Evolutionary conservation across 78 protist genomes (phyloP), one percentile per base, ranked within the genome.

Genomic region (Parvularia atlantis): DNA sequence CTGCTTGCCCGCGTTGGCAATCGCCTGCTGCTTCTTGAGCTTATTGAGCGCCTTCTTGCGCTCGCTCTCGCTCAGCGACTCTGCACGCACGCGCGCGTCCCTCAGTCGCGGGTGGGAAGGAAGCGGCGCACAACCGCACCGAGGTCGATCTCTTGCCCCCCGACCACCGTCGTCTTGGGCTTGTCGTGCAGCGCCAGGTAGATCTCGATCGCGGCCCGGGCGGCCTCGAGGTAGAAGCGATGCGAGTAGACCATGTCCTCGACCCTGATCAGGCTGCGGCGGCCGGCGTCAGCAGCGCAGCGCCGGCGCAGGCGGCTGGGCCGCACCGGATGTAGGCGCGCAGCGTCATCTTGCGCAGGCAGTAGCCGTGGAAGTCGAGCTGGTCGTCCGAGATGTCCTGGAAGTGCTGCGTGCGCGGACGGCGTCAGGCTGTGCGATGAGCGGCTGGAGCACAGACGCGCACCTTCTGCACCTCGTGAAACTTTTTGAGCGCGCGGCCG

Each of bases 321-420:
- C 2, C 57, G 31, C 50, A 85, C 39, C 40, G 2, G 40, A 90
- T 59, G 72, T 90, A 93, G 6, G 95, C 59, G 39, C 98, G 80
- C 26, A 91, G 68, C 7, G 93, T 89, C 78, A 85, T 72, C 80
- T 88, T 87, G 76, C 89, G 84, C 52, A 85, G 44, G 77, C 89
- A 83, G 66, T 93, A 92, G 41, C 75, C 48, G 78, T 91, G 96
- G 89, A 94, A 94, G 78, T 94, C 96, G 62, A 88, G 83, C 85
- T 94, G 95, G 76, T 94, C 98, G 41, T 91, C 95, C 31, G 40
- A 28, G 24, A 91, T 80, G 62, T 91, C 94, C 20, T 3, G 66
- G 61, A 85, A 89, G 66, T 87, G 89, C 77, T 75, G 37, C 19
- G 33, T 53, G 33, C 4, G 58, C 58, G 58, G 46, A 41, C 19